A percentile compares a stretch with the other conserved stretches of the same genome.
Evolutionary conservation across 2,329 filamentous ascomycete genomes (phyloP).

Genomic region (Pyricularia sp.): DNA sequence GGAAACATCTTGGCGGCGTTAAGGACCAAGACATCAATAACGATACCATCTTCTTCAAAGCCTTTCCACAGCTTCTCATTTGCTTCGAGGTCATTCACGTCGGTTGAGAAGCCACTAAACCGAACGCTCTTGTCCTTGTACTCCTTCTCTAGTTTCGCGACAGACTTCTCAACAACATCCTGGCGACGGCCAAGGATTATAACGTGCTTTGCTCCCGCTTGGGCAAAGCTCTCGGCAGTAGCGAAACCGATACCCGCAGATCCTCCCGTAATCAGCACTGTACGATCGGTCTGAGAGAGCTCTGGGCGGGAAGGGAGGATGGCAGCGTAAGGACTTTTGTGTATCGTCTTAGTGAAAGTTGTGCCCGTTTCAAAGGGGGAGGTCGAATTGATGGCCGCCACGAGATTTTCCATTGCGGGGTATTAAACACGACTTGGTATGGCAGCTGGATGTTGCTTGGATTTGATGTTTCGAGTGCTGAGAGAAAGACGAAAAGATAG

Average conservation of each 20-base stretch:
- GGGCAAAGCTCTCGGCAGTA: constrained; percentile 7
- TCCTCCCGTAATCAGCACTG: constrained; percentile 14
- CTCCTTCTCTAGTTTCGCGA: neutral
- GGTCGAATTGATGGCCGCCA: too few species aligned
- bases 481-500: too few species aligned
- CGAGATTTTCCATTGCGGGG: too few species aligned
- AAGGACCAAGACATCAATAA: constrained; percentile 10
- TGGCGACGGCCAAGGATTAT: constrained; percentile 9
- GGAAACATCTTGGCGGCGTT: constrained; percentile 7
- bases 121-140: neutral
- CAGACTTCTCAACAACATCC: constrained; percentile 5
- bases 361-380: too few species aligned
- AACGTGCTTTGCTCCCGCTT: constrained; percentile 6
- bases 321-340: neutral
- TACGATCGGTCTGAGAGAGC: constrained; percentile 15
- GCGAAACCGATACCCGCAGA: constrained; percentile 9
- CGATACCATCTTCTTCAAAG: neutral
- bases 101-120: too few species aligned
- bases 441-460: too few species aligned
- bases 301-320: constrained; percentile 11
- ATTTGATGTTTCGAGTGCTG: too few species aligned
- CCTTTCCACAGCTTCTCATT: constrained; percentile 6
- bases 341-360: too few species aligned
- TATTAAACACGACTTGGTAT: too few species aligned
- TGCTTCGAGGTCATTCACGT: neutral